Percentiles rank a stretch among this genome's conserved stretches.
phyloP scores from a whole-genome alignment of 441 rosid species.

The Arabidopsis lyrata region DNA sequence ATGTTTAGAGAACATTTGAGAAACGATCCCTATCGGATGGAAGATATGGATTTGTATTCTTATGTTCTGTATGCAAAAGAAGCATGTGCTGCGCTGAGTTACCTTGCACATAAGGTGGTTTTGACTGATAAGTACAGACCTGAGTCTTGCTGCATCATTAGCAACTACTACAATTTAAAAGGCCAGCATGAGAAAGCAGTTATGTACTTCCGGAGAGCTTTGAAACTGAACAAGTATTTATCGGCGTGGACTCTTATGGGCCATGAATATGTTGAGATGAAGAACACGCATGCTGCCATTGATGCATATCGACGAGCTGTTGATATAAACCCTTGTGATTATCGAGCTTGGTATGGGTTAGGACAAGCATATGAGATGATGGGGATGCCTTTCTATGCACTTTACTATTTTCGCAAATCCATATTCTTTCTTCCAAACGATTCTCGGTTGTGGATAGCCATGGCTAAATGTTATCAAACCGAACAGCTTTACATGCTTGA shows the following conservation, averaged over 20 bases:
- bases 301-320: conserved; percentile 96
- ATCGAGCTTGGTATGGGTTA: conserved; percentile 96
- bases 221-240: conserved; percentile 80
- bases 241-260: conserved; percentile 99
- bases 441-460: conserved; percentile 93
- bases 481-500: conserved; percentile 91
- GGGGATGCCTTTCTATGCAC: conserved; percentile 88
- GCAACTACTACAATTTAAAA: conserved; percentile 93
- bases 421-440: conserved; percentile 87
- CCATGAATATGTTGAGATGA: conserved; percentile 96
- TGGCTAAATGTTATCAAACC: conserved; percentile 91
- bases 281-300: conserved; percentile 89
- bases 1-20: conserved; percentile 89
- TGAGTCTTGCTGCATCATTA: conserved; percentile 94
- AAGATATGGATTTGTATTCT: conserved; percentile 96
- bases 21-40: conserved; percentile 84
- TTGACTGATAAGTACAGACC: conserved; percentile 91
- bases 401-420: conserved; percentile 85
- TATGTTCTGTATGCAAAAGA: conserved; percentile 94
- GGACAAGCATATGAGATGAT: conserved; percentile 98
- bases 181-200: conserved; percentile 95
- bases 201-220: conserved; percentile 92
- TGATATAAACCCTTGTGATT: conserved; percentile 83
- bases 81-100: conserved; percentile 82
- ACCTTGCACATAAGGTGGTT: conserved; percentile 88